Evolutionary conservation across 78 protist genomes (phyloP).

Genomic region (Cavenderia fasciculata): DNA sequence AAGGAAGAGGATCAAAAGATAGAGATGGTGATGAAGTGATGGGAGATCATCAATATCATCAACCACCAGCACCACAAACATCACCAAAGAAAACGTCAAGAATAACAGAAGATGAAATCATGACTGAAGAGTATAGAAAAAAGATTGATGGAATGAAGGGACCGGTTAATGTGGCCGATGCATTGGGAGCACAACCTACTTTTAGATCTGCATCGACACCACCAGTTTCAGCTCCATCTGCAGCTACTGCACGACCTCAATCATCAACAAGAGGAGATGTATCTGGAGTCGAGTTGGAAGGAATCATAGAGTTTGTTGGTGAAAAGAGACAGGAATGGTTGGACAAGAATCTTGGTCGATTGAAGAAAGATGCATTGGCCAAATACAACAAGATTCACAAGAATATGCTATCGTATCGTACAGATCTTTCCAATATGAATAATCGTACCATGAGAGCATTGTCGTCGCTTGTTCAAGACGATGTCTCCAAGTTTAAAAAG

Average conservation of each 20-base stretch:
- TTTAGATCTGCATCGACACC: neutral
- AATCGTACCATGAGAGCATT: too few relatives aligned
- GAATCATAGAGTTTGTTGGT: neutral
- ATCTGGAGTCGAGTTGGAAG: neutral
- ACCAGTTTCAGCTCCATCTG: neutral
- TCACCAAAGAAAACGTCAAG: neutral
- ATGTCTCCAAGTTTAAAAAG: too few relatives aligned
- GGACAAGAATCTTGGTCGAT: neutral
- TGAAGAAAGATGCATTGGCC: neutral
- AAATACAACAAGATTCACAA: too few relatives aligned
- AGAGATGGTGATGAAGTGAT: neutral
- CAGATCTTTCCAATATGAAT: too few relatives aligned
- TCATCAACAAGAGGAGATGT: neutral
- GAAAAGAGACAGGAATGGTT: slow-evolving; percentile 31
- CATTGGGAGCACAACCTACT: neutral
- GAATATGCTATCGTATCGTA: too few relatives aligned
- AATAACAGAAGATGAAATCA: slow-evolving; percentile 1
- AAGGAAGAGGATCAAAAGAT: slow-evolving; percentile 42
- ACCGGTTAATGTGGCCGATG: neutral
- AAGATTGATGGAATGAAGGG: neutral
- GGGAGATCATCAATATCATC: neutral
- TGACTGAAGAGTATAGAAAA: neutral
- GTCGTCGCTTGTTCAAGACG: too few relatives aligned
- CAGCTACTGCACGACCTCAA: neutral
- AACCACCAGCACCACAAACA: neutral